Percentiles rank a stretch among this genome's conserved stretches.
Evolutionary conservation across 768 basidiomycete genomes (phyloP).

Genomic region (Hydnomerulius pinastri): DNA sequence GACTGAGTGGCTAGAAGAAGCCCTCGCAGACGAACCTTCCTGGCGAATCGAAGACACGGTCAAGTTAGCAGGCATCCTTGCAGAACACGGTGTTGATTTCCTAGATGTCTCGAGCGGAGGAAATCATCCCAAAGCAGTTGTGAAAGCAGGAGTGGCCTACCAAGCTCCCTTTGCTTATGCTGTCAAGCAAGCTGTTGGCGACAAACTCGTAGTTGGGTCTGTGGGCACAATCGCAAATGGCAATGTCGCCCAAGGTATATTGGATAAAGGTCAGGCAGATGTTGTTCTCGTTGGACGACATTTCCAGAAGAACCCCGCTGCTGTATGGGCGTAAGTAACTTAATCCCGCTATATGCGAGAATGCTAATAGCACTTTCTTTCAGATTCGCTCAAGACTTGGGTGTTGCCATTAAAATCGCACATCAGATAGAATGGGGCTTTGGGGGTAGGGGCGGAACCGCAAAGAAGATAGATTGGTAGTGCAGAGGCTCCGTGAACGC

Average conservation of each 20-base stretch:
- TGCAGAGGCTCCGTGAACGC: no score
- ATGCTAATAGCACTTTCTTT: background rate
- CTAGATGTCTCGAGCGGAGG: slow-evolving; percentile 75
- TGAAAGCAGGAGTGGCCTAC: slow-evolving; percentile 35
- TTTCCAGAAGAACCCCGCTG: slow-evolving; percentile 63
- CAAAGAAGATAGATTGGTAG: slow-evolving; percentile 17
- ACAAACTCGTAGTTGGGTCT: slow-evolving; percentile 35
- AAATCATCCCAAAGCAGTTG: slow-evolving; percentile 41
- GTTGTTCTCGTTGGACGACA: slow-evolving; percentile 50
- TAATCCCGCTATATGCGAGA: background rate
- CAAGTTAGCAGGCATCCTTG: slow-evolving; percentile 57
- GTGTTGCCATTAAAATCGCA: slow-evolving; percentile 45
- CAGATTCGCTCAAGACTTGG: slow-evolving; percentile 56
- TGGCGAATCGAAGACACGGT: slow-evolving; percentile 75
- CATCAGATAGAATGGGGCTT: slow-evolving; percentile 61
- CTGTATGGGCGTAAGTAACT: slow-evolving; percentile 36
- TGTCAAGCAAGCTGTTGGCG: slow-evolving; percentile 49
- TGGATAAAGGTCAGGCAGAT: slow-evolving; percentile 46
- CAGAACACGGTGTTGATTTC: slow-evolving; percentile 69
- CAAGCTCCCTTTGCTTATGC: slow-evolving; percentile 61
- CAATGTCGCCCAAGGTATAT: slow-evolving; percentile 43
- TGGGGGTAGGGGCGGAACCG: slow-evolving; percentile 34
- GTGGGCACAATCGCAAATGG: slow-evolving; percentile 36
- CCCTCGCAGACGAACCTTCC: slow-evolving; percentile 56
- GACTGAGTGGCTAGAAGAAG: slow-evolving; percentile 71